Evolutionary conservation across 1,139 yeast genomes (phyloP).

Genomic region (Candida buenavistaensis): DNA sequence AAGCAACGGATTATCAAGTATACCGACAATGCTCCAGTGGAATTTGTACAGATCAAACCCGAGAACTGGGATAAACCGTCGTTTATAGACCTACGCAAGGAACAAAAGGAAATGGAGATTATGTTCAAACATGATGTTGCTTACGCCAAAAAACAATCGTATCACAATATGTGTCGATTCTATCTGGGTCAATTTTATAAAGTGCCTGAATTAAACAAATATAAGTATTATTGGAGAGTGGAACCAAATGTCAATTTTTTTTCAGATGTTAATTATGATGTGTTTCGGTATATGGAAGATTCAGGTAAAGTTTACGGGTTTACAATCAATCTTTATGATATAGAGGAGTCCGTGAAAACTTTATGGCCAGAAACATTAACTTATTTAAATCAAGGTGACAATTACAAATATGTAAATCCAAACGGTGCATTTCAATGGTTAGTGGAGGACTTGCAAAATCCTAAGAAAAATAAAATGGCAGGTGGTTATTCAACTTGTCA

Average conservation of each 20-base stretch:
- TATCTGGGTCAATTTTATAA: slow-evolving; percentile 64
- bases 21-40: slow-evolving; percentile 49
- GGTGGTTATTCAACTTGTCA: slow-evolving; percentile 83
- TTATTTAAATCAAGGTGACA: slow-evolving; percentile 55
- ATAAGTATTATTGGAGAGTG: slow-evolving; percentile 72
- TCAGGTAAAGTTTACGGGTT: slow-evolving; percentile 70
- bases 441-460: slow-evolving; percentile 64
- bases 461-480: slow-evolving; percentile 50
- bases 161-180: slow-evolving; percentile 71
- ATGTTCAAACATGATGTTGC: slow-evolving; percentile 52
- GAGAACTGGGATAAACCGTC: slow-evolving; percentile 68
- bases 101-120: slow-evolving; percentile 36
- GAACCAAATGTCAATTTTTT: slow-evolving; percentile 74
- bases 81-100: slow-evolving; percentile 48
- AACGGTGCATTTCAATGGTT: slow-evolving; percentile 71
- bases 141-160: slow-evolving; percentile 62
- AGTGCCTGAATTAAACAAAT: slow-evolving; percentile 54
- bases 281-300: slow-evolving; percentile 69
- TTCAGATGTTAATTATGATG: slow-evolving; percentile 71
- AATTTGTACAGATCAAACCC: slow-evolving; percentile 57
- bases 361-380: slow-evolving; percentile 71
- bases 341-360: slow-evolving; percentile 58
- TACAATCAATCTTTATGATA: slow-evolving; percentile 66
- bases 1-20: slow-evolving; percentile 39
- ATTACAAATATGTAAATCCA: slow-evolving; percentile 57